A percentile compares a stretch with the other conserved stretches of the same genome.
These are phyloP conservation scores for Tubosaeta brunneosetosa DNA, from an alignment of 768 basidiomycete genomes.

Conservation along the genomic window DNA sequence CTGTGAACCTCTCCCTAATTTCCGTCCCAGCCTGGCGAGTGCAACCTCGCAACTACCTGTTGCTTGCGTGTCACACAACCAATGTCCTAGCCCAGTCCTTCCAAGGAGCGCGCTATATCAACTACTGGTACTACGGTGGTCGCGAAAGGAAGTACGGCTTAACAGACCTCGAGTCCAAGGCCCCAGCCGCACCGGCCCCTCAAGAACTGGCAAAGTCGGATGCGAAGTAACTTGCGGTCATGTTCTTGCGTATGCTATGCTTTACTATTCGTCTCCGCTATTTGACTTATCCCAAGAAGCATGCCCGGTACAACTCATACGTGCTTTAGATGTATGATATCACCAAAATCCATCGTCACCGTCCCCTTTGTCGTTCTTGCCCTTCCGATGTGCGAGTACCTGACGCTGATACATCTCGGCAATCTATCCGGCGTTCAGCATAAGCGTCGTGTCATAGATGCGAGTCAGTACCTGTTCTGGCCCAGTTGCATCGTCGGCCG, in stretches of 20 bases:
- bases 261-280: not conserved
- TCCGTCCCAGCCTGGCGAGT: slow-evolving; percentile 77
- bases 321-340: slow-evolving; percentile 16
- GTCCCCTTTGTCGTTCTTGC: slow-evolving; percentile 59
- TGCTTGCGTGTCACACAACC: slow-evolving; percentile 91
- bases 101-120: slow-evolving; percentile 80
- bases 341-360: slow-evolving; percentile 80
- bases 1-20: slow-evolving; percentile 1
- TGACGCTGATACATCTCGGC: slow-evolving; percentile 94
- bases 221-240: slow-evolving; percentile 15
- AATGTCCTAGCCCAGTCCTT: slow-evolving; percentile 83
- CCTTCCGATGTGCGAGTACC: slow-evolving; percentile 70
- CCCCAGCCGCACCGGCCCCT: slow-evolving; percentile 48
- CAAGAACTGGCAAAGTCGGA: slow-evolving; percentile 35
- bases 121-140: slow-evolving; percentile 90
- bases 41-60: slow-evolving; percentile 91
- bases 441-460: not conserved
- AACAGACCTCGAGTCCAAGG: slow-evolving; percentile 29
- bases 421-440: slow-evolving; percentile 44
- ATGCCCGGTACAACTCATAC: slow-evolving; percentile 13
- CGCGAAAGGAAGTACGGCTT: slow-evolving; percentile 63
- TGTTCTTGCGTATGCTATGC: not conserved
- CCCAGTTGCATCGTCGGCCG: slow-evolving; percentile 85
- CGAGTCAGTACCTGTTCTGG: slow-evolving; percentile 72
- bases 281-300: not conserved